Evolutionary conservation across 2,329 filamentous ascomycete species (phyloP), one percentile per base, ranked within the genome.

Genomic region (Phialophora macrospora): DNA sequence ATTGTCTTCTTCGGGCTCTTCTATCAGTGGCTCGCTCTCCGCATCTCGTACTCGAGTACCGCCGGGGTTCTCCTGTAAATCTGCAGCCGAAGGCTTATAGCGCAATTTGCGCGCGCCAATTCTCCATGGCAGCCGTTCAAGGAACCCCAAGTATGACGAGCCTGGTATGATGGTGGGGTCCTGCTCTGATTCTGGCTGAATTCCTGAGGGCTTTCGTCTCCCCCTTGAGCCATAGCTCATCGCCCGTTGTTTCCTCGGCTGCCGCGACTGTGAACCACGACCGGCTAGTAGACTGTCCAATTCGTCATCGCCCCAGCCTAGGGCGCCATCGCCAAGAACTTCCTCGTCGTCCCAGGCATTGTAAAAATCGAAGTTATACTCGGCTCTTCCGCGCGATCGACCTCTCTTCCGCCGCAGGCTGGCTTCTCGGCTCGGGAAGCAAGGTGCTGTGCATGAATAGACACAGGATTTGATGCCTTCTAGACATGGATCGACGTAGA

Each of bases 281-380:
- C 90, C 89, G 11, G 89, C 91, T 58, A 97, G 80, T 68, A 97
- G 79, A 59, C 92, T 84, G 75, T 97, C 94, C 80, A 96, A 88
- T 75, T 96, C 93, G 73, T 96, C 93, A 71, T 85, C 88, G 46
- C 89, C 88, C 91, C 92, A 96, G 54, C 87, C 89, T 60, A 88
- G 85, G 46, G 87, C 84, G 38, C 81, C 82, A 58, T 85, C 84
- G 32, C 72, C 68, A 4, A 68, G 64, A 48, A 67, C 73, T 63
- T 87, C 85, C 62, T 87, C 84, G 54, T 85, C 83, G 67, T 97
- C 92, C 94, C 94, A 98, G 78, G 97, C 94, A 78, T 97, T 94
- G 80, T 98, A 98, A 77, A 98, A 98, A 77, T 97, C 94, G 76
- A 98, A 98, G 74, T 87, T 93, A 73, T 90, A 87, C 78, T 97